Evolutionary conservation across 371 early-diverging fungal species (phyloP), one percentile per base, ranked within the genome.

Genomic region (Mucor sp.): DNA sequence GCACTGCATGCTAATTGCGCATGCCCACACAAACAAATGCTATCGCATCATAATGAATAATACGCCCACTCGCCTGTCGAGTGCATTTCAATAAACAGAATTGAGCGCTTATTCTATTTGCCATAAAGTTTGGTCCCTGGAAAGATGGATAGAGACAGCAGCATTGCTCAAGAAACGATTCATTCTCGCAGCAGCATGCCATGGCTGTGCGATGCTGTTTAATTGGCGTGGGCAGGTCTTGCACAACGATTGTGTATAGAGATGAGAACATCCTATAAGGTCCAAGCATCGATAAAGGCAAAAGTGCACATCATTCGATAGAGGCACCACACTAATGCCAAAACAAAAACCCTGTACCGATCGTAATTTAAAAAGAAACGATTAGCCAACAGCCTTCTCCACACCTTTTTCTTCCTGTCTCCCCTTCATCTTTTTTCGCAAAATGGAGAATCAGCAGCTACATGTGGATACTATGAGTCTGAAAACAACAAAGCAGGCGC

Each of bases 381-480:
- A 44, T 44, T 43, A 43, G 17, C n/a, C 43, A 5, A 17, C 43
- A 17, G 4, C n/a, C 19, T 44, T n/a, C 19, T 37, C 14, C 37
- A 37, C 37, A 37, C 44, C 4, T 21, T 62, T 48, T 33, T 33
- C 14, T 48, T 33, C 33, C 32, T 30, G 25, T 44, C 28, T 12
- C 28, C 21, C 21, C 12, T 23, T 12, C 21, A 6, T 50, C 23
- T 12, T 25, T 11, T 53, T 53, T 23, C 7, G 7, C 25, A 37
- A 35, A 25, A 63, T 63, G 63, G 63, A 63, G 25, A 63, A 25
- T 35, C 50, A 33, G 21, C 63, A 53, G 32, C 23, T 63, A 32
- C n/a, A 33, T n/a, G 37, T 37, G 53, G 39, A 63, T 1, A 33
- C 63, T 2, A 63, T 63, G 39, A 25, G 21, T 3, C 48, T 63